Base-by-base conservation (phyloP, 257 asterid species). In the Ligustrum vulgare region DNA sequence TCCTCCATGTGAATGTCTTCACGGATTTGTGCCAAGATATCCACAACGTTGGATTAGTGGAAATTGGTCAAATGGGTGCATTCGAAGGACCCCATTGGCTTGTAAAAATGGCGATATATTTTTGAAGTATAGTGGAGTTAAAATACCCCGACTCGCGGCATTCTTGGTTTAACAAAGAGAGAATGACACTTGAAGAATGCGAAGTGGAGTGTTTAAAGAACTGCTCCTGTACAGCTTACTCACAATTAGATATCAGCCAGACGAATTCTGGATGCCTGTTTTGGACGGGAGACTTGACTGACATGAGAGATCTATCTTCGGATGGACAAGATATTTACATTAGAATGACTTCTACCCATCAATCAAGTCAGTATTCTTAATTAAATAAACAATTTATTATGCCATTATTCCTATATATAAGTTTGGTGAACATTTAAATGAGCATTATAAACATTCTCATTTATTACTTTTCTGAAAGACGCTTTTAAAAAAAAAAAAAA, bases 221-320 rank as follows among this genome's bases (percentile, higher is more conserved):
- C n/a, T 84, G 93, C 37, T 63, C 72, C 6, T 89, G 91, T 58
- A 75, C 66, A 70, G 91, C 91, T 0, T 89, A 83, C 65, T 43
- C 89, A 3, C 77, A 74, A 73, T 56, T 82, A 63, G 80, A 84
- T 68, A 65, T 85, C 3, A 66, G 81, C 12, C 37, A 22, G 22
- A 67, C 20, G 0, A 76, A 74, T 4, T 45, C 77, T 39, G 91
- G 91, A 13, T 87, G 91, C 83, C 31, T 87, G 72, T 70, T 85
- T 34, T 80, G 87, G 84, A 72, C 75, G 15, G 82, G 77, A 9
- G 85, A 83, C 20, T 85, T 87, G 78, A n/a, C 78, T 12, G 89
- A 87, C 41, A 67, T 85, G 4, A 87, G 80, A 75, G 66, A 37
- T 3, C 18, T 76, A 11, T 35, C 75, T n/a, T 20, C 35, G 45